Evolutionary conservation across 2,329 filamentous ascomycete genomes (phyloP).

Genomic region (Colletotrichum tabaci): DNA sequence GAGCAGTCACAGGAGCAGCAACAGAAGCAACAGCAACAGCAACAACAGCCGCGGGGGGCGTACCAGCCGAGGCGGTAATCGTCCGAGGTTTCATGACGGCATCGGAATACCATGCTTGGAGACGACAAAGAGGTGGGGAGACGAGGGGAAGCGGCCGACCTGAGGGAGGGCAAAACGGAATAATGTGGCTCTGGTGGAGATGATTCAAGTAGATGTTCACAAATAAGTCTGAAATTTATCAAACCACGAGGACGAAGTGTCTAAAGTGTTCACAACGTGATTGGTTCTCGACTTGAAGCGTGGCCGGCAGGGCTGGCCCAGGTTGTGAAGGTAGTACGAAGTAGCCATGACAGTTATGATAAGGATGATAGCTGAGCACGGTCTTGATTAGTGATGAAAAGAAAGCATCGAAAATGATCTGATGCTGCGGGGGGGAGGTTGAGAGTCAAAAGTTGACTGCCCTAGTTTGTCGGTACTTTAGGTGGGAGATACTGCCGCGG

Average conservation of each 20-base stretch:
- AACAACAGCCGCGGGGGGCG: conserved; percentile 26
- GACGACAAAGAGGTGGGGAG: not conserved
- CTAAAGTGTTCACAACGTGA: not conserved
- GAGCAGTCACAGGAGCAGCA: conserved; percentile 38
- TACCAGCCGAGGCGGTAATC: conserved; percentile 22
- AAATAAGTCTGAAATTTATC: conserved; percentile 17
- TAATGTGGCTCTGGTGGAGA: conserved; percentile 14
- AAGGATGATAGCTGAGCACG: not conserved
- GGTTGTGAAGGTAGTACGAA: not conserved
- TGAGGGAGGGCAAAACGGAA: conserved; percentile 11
- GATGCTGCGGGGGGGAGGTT: no score
- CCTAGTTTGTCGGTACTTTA: no score
- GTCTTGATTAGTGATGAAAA: not conserved
- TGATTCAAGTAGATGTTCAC: conserved; percentile 32
- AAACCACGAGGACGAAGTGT: not conserved
- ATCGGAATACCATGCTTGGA: not conserved
- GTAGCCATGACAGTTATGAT: not conserved
- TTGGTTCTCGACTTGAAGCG: not conserved
- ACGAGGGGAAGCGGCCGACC: not conserved
- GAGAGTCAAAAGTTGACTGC: no score
- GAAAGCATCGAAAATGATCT: not conserved
- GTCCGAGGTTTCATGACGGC: not conserved
- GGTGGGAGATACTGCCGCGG: no score
- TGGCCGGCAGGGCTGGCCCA: not conserved
- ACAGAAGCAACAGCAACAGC: conserved; percentile 18